Conservation (phyloP, 2,329 filamentous ascomycete species). For the Ceratocystis harringtonii region DNA sequence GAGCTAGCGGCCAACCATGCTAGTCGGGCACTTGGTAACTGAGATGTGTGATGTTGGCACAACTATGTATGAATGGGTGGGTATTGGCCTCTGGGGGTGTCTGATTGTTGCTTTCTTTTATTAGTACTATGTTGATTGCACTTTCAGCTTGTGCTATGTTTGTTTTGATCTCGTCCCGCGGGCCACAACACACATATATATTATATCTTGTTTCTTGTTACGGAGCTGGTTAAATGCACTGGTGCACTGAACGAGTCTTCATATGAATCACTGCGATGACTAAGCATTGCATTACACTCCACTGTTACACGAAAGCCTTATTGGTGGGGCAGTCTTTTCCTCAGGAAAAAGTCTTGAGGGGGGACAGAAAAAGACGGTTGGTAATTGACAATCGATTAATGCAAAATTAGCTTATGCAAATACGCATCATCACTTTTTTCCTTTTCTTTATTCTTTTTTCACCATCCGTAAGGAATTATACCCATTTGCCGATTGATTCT, state of each 20-base stretch:
- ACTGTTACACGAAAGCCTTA: slow-evolving; percentile 1
- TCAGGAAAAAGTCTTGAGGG: background rate
- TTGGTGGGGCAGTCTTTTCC: background rate
- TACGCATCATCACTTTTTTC: background rate
- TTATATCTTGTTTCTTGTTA: background rate
- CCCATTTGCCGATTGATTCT: background rate
- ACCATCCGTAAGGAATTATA: background rate
- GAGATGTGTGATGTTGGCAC: background rate
- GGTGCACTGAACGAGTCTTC: background rate
- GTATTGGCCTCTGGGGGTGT: background rate
- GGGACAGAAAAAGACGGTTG: background rate
- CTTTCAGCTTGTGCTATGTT: background rate
- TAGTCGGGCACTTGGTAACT: slow-evolving; percentile 13
- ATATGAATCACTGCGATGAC: background rate
- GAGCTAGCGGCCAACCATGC: slow-evolving; percentile 26
- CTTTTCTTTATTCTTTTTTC: background rate
- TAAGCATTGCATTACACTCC: background rate
- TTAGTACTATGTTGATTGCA: background rate
- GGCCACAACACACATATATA: background rate
- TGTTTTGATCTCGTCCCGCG: background rate
- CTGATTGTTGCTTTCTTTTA: background rate
- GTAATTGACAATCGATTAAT: background rate
- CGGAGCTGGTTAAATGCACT: background rate
- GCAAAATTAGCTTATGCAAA: background rate
- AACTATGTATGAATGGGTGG: background rate